phyloP scores from a whole-genome alignment of 2,329 filamentous ascomycete genomes.

The Fusarium metavorans region DNA sequence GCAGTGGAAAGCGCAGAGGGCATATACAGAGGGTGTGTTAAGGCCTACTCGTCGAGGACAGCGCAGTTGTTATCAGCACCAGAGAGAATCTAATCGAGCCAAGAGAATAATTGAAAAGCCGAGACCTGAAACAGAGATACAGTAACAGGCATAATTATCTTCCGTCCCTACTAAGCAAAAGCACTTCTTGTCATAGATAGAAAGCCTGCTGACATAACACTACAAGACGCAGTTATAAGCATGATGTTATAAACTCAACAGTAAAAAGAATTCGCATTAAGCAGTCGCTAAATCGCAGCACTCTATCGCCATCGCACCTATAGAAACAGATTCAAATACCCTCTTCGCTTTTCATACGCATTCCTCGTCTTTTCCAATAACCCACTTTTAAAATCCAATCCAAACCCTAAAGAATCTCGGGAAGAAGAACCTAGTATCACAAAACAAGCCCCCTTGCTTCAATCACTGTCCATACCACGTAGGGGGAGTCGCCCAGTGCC shows the following conservation, averaged over 20 bases:
- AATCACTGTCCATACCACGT: constrained; percentile 57
- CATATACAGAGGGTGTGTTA: background rate
- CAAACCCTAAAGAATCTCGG: background rate
- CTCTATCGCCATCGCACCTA: background rate
- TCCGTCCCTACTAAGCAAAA: background rate
- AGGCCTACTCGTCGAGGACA: background rate
- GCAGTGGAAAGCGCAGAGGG: no score
- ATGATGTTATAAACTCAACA: no score
- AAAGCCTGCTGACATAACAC: background rate
- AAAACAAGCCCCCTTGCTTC: background rate
- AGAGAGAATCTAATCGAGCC: background rate
- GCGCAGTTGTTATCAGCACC: background rate
- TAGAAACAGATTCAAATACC: background rate
- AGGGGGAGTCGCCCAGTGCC: constrained; percentile 75
- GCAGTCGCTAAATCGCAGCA: background rate
- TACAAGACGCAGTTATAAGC: background rate
- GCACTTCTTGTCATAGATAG: background rate
- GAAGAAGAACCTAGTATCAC: background rate
- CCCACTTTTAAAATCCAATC: background rate
- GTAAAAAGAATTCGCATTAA: background rate
- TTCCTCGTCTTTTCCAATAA: background rate
- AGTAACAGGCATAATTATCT: background rate
- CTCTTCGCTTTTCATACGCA: background rate
- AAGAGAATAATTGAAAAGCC: background rate
- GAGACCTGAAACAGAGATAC: background rate